Percentiles rank a stretch among this genome's conserved stretches.
Conservation (phyloP, 768 basidiomycete species). For the Serendipita vermifera region DNA sequence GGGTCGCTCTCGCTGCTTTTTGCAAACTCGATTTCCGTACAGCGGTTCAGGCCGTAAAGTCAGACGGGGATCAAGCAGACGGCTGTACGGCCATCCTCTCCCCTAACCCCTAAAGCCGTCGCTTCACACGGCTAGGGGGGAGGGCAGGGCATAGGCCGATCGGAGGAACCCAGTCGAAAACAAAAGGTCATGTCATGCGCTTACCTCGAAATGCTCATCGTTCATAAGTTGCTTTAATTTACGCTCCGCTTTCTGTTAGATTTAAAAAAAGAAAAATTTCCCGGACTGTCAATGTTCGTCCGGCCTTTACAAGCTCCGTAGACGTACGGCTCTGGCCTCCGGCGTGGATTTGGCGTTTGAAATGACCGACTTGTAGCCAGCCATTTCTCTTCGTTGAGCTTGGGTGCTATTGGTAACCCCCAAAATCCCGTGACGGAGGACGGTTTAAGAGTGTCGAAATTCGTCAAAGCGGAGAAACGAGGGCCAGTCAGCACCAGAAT, state of each 20-base stretch:
- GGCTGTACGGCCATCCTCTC: too few relatives aligned
- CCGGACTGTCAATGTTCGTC: background rate
- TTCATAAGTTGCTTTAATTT: conserved; percentile 10
- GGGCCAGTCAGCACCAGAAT: background rate
- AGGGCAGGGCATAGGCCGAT: too few relatives aligned
- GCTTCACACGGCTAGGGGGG: too few relatives aligned
- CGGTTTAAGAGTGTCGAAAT: background rate
- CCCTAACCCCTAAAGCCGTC: too few relatives aligned
- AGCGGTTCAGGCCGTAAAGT: background rate
- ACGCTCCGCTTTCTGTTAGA: conserved; percentile 7
- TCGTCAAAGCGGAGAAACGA: background rate
- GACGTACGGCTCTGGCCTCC: conserved; percentile 8
- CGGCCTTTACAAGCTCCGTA: background rate
- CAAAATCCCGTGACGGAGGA: background rate
- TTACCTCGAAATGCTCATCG: conserved; percentile 13
- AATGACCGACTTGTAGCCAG: conserved; percentile 10
- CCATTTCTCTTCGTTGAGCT: conserved; percentile 10
- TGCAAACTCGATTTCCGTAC: too few relatives aligned
- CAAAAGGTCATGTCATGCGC: background rate
- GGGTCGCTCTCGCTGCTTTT: too few relatives aligned
- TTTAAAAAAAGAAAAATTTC: too few relatives aligned
- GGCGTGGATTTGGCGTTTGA: conserved; percentile 10
- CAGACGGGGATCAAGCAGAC: background rate
- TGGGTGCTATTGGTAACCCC: background rate
- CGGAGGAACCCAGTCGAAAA: too few relatives aligned